Percentiles rank a stretch among this genome's conserved stretches.
Conservation (phyloP, 1,284 basidiomycete genomes). For the Malassezia equina region DNA sequence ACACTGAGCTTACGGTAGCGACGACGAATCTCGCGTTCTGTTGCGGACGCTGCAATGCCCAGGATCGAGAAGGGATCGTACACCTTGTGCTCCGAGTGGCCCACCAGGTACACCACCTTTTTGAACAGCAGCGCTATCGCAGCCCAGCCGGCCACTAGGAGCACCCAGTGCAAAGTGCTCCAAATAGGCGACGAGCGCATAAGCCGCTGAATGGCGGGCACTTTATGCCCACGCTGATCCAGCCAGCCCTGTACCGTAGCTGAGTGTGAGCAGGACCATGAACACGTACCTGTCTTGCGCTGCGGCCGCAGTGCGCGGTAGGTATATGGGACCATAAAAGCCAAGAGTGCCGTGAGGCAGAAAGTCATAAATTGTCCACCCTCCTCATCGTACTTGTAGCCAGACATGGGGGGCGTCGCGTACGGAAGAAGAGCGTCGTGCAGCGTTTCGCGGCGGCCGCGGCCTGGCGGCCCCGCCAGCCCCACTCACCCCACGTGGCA, state of each 20-base stretch:
- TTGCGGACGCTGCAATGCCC: constrained; percentile 66
- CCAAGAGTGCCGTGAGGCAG: constrained; percentile 41
- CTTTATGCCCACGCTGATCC: constrained; percentile 39
- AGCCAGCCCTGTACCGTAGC: constrained; percentile 28
- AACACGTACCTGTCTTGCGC: not conserved
- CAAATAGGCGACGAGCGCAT: not conserved
- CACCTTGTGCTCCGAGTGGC: constrained; percentile 48
- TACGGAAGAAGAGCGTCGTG: not conserved
- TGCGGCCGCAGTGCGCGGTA: constrained; percentile 26
- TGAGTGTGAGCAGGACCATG: not conserved
- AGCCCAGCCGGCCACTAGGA: constrained; percentile 63
- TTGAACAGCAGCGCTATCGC: constrained; percentile 61
- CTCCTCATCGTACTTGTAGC: constrained; percentile 49
- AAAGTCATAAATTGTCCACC: constrained; percentile 47
- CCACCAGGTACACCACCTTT: constrained; percentile 55
- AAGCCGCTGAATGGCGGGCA: constrained; percentile 19
- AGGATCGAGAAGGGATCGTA: constrained; percentile 95
- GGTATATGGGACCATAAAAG: constrained; percentile 41
- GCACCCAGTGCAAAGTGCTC: constrained; percentile 4
- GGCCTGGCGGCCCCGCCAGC: not conserved
- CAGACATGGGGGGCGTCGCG: constrained; percentile 26
- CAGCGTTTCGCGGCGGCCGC: not conserved
- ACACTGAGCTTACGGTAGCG: constrained; percentile 76
- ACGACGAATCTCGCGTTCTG: constrained; percentile 88
- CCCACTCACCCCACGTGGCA: constrained; percentile 1